Percentiles rank a stretch among this genome's conserved stretches.
Conservation (phyloP, 2,329 filamentous ascomycete species). For the Fusarium sp. region DNA sequence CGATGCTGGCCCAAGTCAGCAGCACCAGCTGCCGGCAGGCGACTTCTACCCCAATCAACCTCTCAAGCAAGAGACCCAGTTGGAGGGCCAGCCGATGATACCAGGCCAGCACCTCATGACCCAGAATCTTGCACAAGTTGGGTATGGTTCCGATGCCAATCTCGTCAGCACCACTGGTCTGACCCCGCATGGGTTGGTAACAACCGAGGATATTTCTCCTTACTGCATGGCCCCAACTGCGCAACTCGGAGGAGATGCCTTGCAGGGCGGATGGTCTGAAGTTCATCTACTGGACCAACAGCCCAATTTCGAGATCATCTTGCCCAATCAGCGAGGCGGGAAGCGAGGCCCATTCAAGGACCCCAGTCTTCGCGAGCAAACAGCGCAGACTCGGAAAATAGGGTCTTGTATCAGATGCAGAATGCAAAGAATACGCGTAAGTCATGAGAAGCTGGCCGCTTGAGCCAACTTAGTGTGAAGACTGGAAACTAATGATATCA, state of each 20-base stretch:
- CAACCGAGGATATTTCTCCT: slow-evolving; percentile 25
- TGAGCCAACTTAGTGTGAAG: neutral
- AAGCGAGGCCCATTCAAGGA: slow-evolving; percentile 67
- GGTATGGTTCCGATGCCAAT: slow-evolving; percentile 31
- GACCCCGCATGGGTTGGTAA: slow-evolving; percentile 26
- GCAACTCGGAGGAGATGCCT: slow-evolving; percentile 19
- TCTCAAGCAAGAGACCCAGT: slow-evolving; percentile 37
- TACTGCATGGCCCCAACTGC: slow-evolving; percentile 32
- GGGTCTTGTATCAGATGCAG: slow-evolving; percentile 71
- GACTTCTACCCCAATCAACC: slow-evolving; percentile 36
- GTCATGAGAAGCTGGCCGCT: slow-evolving; percentile 37
- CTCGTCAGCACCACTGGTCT: slow-evolving; percentile 27
- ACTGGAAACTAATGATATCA: slow-evolving; percentile 13
- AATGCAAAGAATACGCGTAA: slow-evolving; percentile 72
- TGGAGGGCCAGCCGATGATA: slow-evolving; percentile 31
- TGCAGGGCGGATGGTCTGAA: slow-evolving; percentile 34
- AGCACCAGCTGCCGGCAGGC: slow-evolving; percentile 25
- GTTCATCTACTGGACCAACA: slow-evolving; percentile 38
- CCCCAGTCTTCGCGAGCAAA: slow-evolving; percentile 62
- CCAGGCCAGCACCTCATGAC: slow-evolving; percentile 29
- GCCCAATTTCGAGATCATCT: slow-evolving; percentile 45
- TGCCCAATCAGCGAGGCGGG: slow-evolving; percentile 49
- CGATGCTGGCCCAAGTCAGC: slow-evolving; percentile 26
- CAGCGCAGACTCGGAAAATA: slow-evolving; percentile 67
- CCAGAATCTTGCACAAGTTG: slow-evolving; percentile 34